Percentiles rank a stretch among this genome's conserved stretches.
phyloP scores from a whole-genome alignment of 1,284 basidiomycete species.

The Porogramme epimiltina region DNA sequence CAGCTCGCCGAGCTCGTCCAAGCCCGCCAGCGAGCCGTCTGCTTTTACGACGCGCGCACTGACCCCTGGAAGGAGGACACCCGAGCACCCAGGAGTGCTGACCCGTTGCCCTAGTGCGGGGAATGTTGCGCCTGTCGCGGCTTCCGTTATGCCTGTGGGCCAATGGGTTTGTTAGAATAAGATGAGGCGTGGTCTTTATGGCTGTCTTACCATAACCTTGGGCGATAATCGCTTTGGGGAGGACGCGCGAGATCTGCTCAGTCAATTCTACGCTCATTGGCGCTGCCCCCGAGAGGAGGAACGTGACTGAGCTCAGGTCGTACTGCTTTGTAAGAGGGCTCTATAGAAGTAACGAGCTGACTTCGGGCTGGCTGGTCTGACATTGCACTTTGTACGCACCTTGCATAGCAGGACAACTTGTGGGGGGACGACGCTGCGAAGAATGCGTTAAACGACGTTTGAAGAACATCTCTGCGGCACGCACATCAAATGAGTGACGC shows the following conservation, averaged over 20 bases:
- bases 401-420: slow-evolving; percentile 57
- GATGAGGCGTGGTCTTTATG: neutral
- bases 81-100: slow-evolving; percentile 35
- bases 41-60: slow-evolving; percentile 54
- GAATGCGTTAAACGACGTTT: neutral
- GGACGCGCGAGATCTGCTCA: slow-evolving; percentile 49
- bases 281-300: slow-evolving; percentile 69
- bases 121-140: slow-evolving; percentile 36
- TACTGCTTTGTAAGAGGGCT: slow-evolving; percentile 69
- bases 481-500: slow-evolving; percentile 66
- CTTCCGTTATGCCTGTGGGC: slow-evolving; percentile 41
- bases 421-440: slow-evolving; percentile 22
- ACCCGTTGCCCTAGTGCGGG: slow-evolving; percentile 19
- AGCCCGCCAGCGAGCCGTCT: slow-evolving; percentile 59
- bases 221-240: slow-evolving; percentile 67
- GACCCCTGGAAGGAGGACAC: slow-evolving; percentile 39
- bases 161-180: neutral
- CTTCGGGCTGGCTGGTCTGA: too few relatives aligned
- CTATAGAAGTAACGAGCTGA: slow-evolving; percentile 36
- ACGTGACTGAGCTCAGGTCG: slow-evolving; percentile 60
- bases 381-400: slow-evolving; percentile 38
- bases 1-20: slow-evolving; percentile 71
- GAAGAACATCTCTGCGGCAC: slow-evolving; percentile 19
- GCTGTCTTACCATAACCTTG: slow-evolving; percentile 59
- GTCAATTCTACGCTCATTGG: slow-evolving; percentile 73